Base-by-base conservation (phyloP, 2,329 filamentous ascomycete genomes). In the Trichoderma atrobrunneum region DNA sequence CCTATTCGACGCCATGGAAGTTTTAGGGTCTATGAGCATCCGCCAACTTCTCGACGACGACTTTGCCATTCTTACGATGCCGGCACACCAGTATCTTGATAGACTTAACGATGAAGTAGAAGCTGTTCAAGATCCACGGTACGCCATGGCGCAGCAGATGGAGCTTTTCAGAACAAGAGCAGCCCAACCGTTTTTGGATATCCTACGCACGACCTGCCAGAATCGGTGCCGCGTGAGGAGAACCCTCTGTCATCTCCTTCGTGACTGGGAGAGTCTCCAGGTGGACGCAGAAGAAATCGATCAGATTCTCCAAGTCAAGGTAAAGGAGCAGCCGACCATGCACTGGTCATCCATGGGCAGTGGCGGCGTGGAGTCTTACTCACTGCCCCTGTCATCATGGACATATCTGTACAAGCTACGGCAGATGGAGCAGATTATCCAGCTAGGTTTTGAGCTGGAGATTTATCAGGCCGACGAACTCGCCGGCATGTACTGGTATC, bases 381-480 rank as follows among this genome's bases (percentile, higher is more conserved):
- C 91, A 0, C 91, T 93, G 67, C 91, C 94, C 0, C 85, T 98
- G 0, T 94, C 93, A 1, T 94, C 92, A 4, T 99, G 96, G 96
- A 89, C 91, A 0, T 97, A 95, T 77, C 88, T 95, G 73, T 93
- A 97, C 81, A 98, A 98, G 81, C 86, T 98, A n/a, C 89, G 88
- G 34, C 89, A 95, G 77, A 93, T 98, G 87, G 92, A 95, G 79
- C 92, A 91, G 85, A 91, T 97, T 60, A 87, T 98, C 18, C 93
- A 98, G 78, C 89, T 98, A 36, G 96, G 97, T 14, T 98, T 99
- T 80, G 96, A 99, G 81, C 90, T 98, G 14, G 91, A 95, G 57
- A 89, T 97, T 11, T 98, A 98, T 81, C 90, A 95, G 68, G 87
- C 90, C 0, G 92, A 97, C 79, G 96, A 99, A 80, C 86, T 96